Conservation (phyloP, 192 early-diverging fungal species). For the Spinellus fusiger region DNA sequence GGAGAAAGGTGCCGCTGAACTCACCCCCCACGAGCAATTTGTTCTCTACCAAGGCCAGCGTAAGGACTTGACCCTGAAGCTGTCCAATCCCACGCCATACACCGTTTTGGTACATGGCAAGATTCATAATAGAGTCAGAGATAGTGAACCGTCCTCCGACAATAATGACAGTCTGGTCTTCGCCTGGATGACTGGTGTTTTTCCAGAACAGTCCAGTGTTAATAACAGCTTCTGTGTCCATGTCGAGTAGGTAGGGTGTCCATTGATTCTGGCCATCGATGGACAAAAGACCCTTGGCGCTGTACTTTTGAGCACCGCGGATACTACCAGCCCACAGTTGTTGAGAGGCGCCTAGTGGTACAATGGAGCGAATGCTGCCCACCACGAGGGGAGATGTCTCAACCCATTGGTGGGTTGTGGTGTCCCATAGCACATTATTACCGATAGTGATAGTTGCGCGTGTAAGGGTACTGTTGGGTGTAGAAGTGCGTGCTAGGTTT, state of each 20-base stretch:
- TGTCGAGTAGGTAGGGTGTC: not conserved
- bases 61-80: constrained; percentile 43
- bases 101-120: constrained; percentile 36
- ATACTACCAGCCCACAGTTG: constrained; percentile 16
- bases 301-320: constrained; percentile 9
- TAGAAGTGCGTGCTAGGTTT: not conserved
- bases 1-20: constrained; percentile 27
- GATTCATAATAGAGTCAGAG: constrained; percentile 32
- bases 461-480: not conserved
- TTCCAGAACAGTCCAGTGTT: constrained; percentile 50
- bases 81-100: constrained; percentile 31
- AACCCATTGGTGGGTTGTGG: not conserved
- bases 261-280: not conserved
- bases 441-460: not conserved
- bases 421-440: constrained; percentile 5
- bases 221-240: constrained; percentile 23
- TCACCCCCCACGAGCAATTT: constrained; percentile 52
- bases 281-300: constrained; percentile 3
- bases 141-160: constrained; percentile 52
- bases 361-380: not conserved
- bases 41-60: constrained; percentile 40
- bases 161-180: constrained; percentile 13
- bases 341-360: not conserved
- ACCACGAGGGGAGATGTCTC: constrained; percentile 1
- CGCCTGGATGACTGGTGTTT: constrained; percentile 25